Conservation (phyloP, 306 rosid genomes). For the Mimosa bimucronata region DNA sequence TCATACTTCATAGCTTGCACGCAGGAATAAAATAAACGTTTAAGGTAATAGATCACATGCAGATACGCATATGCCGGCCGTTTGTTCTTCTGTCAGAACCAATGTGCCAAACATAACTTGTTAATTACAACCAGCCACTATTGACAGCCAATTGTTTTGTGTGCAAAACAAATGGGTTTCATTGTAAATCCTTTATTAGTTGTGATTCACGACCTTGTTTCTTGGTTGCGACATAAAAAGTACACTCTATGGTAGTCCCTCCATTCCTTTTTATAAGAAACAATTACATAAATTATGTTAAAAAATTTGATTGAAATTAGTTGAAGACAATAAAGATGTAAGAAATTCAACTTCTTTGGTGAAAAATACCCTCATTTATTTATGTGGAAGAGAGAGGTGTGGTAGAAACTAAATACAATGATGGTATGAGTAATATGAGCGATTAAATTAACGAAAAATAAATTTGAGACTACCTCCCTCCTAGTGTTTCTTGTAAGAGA, state of each 20-base stretch:
- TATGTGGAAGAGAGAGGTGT: too few relatives aligned
- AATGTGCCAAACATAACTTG: slow-evolving; percentile 3
- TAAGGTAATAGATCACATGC: slow-evolving; percentile 26
- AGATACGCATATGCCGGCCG: slow-evolving; percentile 7
- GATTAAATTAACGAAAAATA: too few relatives aligned
- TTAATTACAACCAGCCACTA: slow-evolving; percentile 5
- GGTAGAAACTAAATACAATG: not conserved
- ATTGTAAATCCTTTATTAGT: not conserved
- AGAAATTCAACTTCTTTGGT: too few relatives aligned
- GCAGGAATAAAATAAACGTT: slow-evolving; percentile 3
- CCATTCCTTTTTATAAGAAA: too few relatives aligned
- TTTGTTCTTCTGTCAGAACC: slow-evolving; percentile 19
- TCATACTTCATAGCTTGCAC: slow-evolving; percentile 1
- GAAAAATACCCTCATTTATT: too few relatives aligned
- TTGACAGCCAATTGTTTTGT: not conserved
- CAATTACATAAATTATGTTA: too few relatives aligned
- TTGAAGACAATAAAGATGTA: too few relatives aligned
- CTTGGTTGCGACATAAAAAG: not conserved
- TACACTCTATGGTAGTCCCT: not conserved
- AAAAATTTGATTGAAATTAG: too few relatives aligned
- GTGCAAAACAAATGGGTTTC: not conserved
- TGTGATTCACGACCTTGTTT: not conserved
- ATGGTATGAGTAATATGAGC: too few relatives aligned
- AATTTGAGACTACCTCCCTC: too few relatives aligned
- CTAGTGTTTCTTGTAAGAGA: too few relatives aligned